A percentile compares a stretch with the other conserved stretches of the same genome.
Conservation (phyloP, 2,329 filamentous ascomycete genomes). For the Pseudofabraea citricarpa region DNA sequence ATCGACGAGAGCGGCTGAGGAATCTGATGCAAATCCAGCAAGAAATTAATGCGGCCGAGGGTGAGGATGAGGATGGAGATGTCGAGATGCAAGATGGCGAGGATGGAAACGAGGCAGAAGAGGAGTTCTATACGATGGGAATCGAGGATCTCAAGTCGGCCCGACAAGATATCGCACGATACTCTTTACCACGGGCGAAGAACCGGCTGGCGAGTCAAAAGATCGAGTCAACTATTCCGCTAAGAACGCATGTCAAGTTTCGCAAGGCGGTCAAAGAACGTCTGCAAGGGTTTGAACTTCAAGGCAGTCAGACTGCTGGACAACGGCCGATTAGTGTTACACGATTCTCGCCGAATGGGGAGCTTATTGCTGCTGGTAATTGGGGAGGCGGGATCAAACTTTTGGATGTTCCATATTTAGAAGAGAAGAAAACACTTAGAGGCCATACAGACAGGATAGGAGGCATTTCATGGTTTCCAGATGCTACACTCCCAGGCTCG, state of each 20-base stretch:
- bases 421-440: conserved; percentile 69
- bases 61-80: conserved; percentile 60
- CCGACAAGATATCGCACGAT: conserved; percentile 73
- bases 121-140: conserved; percentile 94
- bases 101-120: conserved; percentile 64
- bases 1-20: conserved; percentile 81
- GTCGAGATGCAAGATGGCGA: conserved; percentile 47
- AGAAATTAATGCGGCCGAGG: conserved; percentile 53
- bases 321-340: conserved; percentile 90
- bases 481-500: conserved; percentile 67
- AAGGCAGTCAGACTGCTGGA: conserved; percentile 87
- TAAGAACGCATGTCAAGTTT: conserved; percentile 89
- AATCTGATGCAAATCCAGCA: conserved; percentile 72
- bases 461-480: conserved; percentile 86
- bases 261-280: conserved; percentile 84
- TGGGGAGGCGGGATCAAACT: conserved; percentile 89
- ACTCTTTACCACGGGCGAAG: conserved; percentile 78
- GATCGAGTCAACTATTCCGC: conserved; percentile 73
- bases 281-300: conserved; percentile 79
- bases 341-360: conserved; percentile 80
- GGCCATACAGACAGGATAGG: conserved; percentile 88
- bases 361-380: conserved; percentile 82
- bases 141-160: conserved; percentile 69
- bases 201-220: conserved; percentile 72
- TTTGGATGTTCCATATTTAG: conserved; percentile 75